Evolutionary conservation across 1,284 basidiomycete genomes (phyloP), one percentile per base, ranked within the genome.

Genomic region (Coniferiporia weirii): DNA sequence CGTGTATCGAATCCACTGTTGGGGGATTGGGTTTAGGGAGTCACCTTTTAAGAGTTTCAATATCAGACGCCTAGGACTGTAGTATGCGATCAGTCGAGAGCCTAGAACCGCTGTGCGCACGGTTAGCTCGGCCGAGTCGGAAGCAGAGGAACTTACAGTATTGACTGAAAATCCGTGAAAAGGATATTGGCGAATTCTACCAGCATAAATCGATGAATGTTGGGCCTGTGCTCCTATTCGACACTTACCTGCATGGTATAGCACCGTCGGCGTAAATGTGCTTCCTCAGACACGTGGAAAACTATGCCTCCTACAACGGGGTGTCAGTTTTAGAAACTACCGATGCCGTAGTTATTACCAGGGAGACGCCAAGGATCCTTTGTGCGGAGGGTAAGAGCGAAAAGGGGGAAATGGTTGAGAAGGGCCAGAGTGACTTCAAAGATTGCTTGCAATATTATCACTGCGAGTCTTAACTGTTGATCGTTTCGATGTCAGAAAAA

Each of bases 351-450:
- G 35, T 34, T 63, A 72, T 45, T 63, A 89, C 93, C 90, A 60
- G 95, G 93, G 15, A 97, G 68, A 40, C 95, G 79, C 65, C 80
- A 80, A 2, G 92, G 86, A 70, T 96, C 93, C 71, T 98, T 97
- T 34, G 86, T 64, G n/a, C 91, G 79, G 22, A 98, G 72, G 79
- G 96, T 85, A 27, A 97, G 71, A 0, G 88, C 89, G 71, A 98
- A 98, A 8, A 98, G 74, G 1, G 95, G 95, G 66, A 97, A 94
- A 61, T 93, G 86, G 64, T 97, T 95, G 75, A 98, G 81, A 62
- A 92, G 84, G 0, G 84, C 85, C 15, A 93, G 73, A 0, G 80
- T 71, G 1, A 82, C 84, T 64, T 89, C 84, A 38, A 93, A 72
- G 7, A 70, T 69, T 0, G 83, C 85, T 65, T 89, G 83, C 1